A percentile compares a stretch with the other conserved stretches of the same genome.
phyloP scores from a whole-genome alignment of 805 yeast genomes.

The Candida michaelii region DNA sequence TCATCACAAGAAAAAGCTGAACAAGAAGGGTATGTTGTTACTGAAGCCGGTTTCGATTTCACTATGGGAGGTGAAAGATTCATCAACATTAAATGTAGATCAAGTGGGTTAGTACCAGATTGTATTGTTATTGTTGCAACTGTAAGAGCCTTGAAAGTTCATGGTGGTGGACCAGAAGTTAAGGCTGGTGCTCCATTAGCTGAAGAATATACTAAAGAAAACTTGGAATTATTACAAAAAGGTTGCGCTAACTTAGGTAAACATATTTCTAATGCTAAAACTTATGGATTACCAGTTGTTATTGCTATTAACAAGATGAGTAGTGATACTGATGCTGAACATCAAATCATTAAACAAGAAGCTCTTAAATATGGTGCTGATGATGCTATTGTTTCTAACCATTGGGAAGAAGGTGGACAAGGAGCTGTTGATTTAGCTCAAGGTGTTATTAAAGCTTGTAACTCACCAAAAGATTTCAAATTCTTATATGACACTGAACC shows the following conservation, averaged over 20 bases:
- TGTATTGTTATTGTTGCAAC: slow-evolving; percentile 81
- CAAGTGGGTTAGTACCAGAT: slow-evolving; percentile 78
- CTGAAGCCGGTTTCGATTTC: slow-evolving; percentile 98
- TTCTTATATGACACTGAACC: slow-evolving; percentile 62
- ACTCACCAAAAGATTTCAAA: slow-evolving; percentile 42
- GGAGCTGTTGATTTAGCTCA: slow-evolving; percentile 77
- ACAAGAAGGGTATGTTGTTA: slow-evolving; percentile 82
- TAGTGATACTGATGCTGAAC: slow-evolving; percentile 68
- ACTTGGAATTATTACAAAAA: slow-evolving; percentile 61
- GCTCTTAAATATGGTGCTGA: slow-evolving; percentile 76
- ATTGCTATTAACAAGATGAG: slow-evolving; percentile 82
- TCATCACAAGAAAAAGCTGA: slow-evolving; percentile 42
- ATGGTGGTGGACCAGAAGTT: slow-evolving; percentile 88
- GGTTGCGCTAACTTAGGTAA: slow-evolving; percentile 78
- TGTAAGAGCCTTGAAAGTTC: slow-evolving; percentile 79
- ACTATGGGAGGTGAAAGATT: slow-evolving; percentile 99
- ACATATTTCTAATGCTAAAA: slow-evolving; percentile 70
- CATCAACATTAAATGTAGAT: slow-evolving; percentile 87
- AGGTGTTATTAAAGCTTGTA: slow-evolving; percentile 64
- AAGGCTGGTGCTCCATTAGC: slow-evolving; percentile 83
- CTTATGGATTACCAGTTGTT: slow-evolving; percentile 75
- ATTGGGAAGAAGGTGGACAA: slow-evolving; percentile 84
- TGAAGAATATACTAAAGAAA: slow-evolving; percentile 68
- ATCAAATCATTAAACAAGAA: slow-evolving; percentile 63
- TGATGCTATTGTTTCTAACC: slow-evolving; percentile 79